phyloP scores from a whole-genome alignment of 2,329 filamentous ascomycete species.

The Lecanicillium sp. region DNA sequence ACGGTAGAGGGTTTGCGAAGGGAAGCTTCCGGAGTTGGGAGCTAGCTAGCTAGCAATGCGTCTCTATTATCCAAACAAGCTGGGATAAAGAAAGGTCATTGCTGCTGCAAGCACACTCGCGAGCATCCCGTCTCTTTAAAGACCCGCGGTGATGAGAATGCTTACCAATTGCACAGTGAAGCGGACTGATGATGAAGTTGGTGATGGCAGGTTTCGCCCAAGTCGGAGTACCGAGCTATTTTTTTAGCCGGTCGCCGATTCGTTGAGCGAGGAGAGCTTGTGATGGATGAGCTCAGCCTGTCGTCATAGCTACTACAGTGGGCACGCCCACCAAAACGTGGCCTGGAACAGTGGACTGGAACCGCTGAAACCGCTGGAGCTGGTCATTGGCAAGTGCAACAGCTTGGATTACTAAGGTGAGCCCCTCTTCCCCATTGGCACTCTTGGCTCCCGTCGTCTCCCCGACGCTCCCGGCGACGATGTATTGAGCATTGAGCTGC shows the following conservation, averaged over 20 bases:
- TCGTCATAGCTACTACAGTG: slow-evolving; percentile 10
- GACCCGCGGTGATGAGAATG: neutral
- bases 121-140: neutral
- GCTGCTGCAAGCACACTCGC: too few relatives aligned
- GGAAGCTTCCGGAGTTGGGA: neutral
- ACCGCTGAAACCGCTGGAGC: neutral
- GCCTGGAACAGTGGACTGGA: too few relatives aligned
- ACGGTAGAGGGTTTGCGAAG: neutral
- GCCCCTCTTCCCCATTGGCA: neutral
- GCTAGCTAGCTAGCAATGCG: neutral
- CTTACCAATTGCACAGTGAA: slow-evolving; percentile 14
- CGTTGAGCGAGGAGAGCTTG: slow-evolving; percentile 1
- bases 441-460: neutral
- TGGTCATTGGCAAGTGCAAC: neutral
- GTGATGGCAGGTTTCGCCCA: slow-evolving; percentile 8
- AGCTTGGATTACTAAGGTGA: slow-evolving; percentile 5
- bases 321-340: too few relatives aligned
- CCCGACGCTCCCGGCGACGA: slow-evolving; percentile 9
- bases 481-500: neutral
- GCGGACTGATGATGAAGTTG: neutral
- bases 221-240: slow-evolving; percentile 12
- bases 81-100: neutral
- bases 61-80: too few relatives aligned
- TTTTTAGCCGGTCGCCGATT: slow-evolving; percentile 3
- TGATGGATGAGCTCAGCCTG: slow-evolving; percentile 13